These are phyloP conservation scores for Pestalotiopsis sp. DNA, from an alignment of 2,329 filamentous ascomycete genomes.

Conservation along the genomic window DNA sequence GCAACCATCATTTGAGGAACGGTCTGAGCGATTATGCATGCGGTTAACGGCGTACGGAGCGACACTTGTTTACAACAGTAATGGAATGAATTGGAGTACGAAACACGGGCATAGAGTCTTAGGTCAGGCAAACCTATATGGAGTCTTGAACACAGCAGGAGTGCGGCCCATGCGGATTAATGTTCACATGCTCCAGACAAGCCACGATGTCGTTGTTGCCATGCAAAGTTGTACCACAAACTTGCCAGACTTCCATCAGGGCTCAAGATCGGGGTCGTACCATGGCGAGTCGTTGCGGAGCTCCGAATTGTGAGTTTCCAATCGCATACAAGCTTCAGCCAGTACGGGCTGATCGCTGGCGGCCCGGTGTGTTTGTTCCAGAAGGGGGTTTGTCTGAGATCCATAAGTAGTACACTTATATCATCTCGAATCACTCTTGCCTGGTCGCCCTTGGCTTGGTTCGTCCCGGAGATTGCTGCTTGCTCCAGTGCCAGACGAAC, in stretches of 20 bases:
- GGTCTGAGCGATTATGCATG: not conserved
- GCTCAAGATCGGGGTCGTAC: not conserved
- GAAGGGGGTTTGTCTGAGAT: not conserved
- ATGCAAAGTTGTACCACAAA: not conserved
- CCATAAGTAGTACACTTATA: not conserved
- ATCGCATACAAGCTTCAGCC: not conserved
- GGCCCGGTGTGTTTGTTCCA: not conserved
- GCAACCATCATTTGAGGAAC: not conserved
- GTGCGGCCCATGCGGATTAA: not conserved
- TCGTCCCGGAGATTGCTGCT: slow-evolving; percentile 1
- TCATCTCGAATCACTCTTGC: not conserved
- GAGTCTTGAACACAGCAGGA: not conserved
- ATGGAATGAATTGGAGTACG: not conserved
- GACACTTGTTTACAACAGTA: slow-evolving; percentile 3
- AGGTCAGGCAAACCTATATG: not conserved
- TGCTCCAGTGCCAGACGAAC: not conserved
- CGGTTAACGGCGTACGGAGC: not conserved
- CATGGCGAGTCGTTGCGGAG: not conserved
- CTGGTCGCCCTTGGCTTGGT: not conserved
- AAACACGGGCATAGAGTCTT: not conserved
- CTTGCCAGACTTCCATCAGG: not conserved
- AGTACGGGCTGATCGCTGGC: not conserved
- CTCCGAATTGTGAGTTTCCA: not conserved
- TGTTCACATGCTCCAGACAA: not conserved
- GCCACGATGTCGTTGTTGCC: not conserved